Percentiles rank a stretch among this genome's conserved stretches.
Evolutionary conservation across 2,329 filamentous ascomycete species (phyloP).

Genomic region (Chaetomiaceae sp.): DNA sequence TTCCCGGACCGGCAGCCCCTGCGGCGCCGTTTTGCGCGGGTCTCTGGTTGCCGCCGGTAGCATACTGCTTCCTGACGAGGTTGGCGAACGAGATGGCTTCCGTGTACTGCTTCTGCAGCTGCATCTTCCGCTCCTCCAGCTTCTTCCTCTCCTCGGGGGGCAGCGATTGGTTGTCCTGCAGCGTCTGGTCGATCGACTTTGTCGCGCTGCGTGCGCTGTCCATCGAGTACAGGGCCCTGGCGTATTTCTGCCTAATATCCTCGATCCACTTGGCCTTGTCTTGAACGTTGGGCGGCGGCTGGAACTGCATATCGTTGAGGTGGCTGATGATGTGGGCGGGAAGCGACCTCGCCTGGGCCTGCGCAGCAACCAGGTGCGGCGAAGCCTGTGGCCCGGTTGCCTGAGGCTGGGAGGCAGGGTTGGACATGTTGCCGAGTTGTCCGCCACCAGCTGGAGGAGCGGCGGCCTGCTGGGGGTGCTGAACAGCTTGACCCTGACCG

Average conservation of each 20-base stretch:
- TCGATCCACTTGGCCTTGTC: conserved; percentile 46
- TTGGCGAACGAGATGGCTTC: conserved; percentile 48
- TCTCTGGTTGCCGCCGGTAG: conserved; percentile 28
- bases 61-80: conserved; percentile 44
- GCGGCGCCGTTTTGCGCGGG: conserved; percentile 20
- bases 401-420: conserved; percentile 1
- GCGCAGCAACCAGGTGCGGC: conserved; percentile 4
- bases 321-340: conserved; percentile 45
- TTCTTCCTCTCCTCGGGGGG: conserved; percentile 45
- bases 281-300: conserved; percentile 39
- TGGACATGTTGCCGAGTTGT: conserved; percentile 14
- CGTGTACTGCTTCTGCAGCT: conserved; percentile 41
- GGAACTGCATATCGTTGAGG: conserved; percentile 45
- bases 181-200: conserved; percentile 38
- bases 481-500: conserved; percentile 14
- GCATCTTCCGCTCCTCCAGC: conserved; percentile 41
- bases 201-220: conserved; percentile 42
- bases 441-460: conserved; percentile 14
- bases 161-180: conserved; percentile 40
- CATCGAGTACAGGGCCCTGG: conserved; percentile 46
- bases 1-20: conserved; percentile 16
- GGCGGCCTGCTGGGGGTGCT: conserved; percentile 7
- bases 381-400: conserved; percentile 1
- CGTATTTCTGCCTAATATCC: conserved; percentile 45
- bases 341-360: conserved; percentile 23